phyloP scores from a whole-genome alignment of 1,139 yeast species.

The Pichia sp. region DNA sequence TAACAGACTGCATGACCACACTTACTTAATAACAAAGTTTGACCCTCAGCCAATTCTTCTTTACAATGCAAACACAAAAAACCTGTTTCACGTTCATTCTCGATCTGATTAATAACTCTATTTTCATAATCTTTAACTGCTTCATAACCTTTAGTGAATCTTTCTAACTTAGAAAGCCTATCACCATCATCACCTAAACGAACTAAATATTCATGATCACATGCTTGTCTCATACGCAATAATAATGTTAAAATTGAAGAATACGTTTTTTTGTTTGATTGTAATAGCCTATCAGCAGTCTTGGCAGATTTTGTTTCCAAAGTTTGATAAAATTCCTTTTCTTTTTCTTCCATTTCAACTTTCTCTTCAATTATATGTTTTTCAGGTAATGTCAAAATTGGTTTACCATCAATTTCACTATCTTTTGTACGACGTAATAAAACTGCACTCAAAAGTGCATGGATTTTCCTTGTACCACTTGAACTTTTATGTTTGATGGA shows the following conservation, averaged over 20 bases:
- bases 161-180: constrained; percentile 16
- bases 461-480: constrained; percentile 30
- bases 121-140: constrained; percentile 14
- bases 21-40: constrained; percentile 41
- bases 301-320: constrained; percentile 56
- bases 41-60: constrained; percentile 48
- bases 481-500: constrained; percentile 45
- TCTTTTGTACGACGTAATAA: constrained; percentile 74
- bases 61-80: constrained; percentile 65
- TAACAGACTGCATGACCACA: constrained; percentile 72
- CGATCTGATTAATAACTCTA: constrained; percentile 18
- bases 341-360: constrained; percentile 51
- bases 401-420: constrained; percentile 72
- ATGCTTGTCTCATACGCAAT: constrained; percentile 81
- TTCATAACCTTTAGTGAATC: constrained; percentile 19
- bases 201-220: constrained; percentile 77
- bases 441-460: constrained; percentile 69
- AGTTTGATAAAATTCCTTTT: constrained; percentile 43
- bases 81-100: constrained; percentile 26
- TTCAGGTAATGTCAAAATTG: constrained; percentile 64
- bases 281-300: constrained; percentile 49
- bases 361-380: constrained; percentile 47
- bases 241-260: constrained; percentile 66
- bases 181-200: constrained; percentile 47
- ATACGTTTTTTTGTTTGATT: constrained; percentile 24